Conservation (phyloP, 306 rosid species). For the Castanea sativa region DNA sequence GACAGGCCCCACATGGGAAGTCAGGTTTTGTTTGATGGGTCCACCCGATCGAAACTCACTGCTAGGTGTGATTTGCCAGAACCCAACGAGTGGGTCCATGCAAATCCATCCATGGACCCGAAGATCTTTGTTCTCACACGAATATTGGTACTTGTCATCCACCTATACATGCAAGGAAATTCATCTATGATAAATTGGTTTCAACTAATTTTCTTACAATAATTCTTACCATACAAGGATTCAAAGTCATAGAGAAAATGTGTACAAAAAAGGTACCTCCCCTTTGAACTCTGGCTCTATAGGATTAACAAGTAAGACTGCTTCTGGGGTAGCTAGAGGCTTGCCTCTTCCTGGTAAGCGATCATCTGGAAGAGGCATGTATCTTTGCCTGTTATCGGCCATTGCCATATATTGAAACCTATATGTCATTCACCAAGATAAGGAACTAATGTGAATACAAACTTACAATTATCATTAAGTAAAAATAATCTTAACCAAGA, state of each 20-base stretch:
- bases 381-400: constrained; percentile 73
- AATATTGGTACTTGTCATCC: constrained; percentile 94
- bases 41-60: constrained; percentile 88
- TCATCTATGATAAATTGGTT: not conserved
- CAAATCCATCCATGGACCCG: constrained; percentile 89
- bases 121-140: constrained; percentile 76
- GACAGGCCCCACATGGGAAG: constrained; percentile 86
- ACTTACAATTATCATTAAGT: too few species aligned
- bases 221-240: not conserved
- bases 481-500: too few species aligned
- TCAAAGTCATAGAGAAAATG: too few species aligned
- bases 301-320: constrained; percentile 72
- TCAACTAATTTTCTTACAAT: not conserved
- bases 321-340: constrained; percentile 67
- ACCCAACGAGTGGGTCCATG: constrained; percentile 55
- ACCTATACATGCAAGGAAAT: constrained; percentile 36
- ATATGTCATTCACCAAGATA: not conserved
- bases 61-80: constrained; percentile 74
- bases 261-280: constrained; percentile 41
- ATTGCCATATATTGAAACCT: constrained; percentile 86
- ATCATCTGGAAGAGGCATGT: constrained; percentile 88
- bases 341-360: constrained; percentile 49
- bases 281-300: constrained; percentile 68
- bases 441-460: not conserved
- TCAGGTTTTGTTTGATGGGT: constrained; percentile 73